A percentile compares a stretch with the other conserved stretches of the same genome.
Evolutionary conservation across 768 basidiomycete species (phyloP).

Genomic region (Podaxis sp.): DNA sequence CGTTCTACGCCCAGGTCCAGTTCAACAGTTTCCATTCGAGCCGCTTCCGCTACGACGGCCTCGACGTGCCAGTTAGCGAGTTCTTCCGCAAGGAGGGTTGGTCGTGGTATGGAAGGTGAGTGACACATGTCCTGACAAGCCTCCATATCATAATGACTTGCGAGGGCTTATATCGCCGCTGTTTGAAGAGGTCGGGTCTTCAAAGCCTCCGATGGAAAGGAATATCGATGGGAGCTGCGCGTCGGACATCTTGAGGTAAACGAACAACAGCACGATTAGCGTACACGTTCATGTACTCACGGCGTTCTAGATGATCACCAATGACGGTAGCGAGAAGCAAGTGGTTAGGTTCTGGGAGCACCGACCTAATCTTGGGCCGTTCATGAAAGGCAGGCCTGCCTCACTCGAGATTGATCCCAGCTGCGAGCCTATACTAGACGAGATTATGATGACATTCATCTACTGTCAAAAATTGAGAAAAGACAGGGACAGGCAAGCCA

Average conservation of each 20-base stretch:
- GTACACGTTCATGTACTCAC: not conserved
- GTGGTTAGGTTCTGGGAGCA: slow-evolving; percentile 21
- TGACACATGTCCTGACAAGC: not conserved
- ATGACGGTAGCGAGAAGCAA: slow-evolving; percentile 20
- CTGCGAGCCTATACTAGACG: slow-evolving; percentile 28
- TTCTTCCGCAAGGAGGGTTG: slow-evolving; percentile 13
- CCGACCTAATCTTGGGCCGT: slow-evolving; percentile 10
- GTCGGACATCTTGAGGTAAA: slow-evolving; percentile 21
- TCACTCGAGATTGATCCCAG: slow-evolving; percentile 27
- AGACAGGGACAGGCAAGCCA: slow-evolving; percentile 19
- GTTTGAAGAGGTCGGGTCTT: slow-evolving; percentile 18
- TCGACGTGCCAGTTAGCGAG: slow-evolving; percentile 2
- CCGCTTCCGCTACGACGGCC: not conserved
- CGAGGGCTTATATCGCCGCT: not conserved
- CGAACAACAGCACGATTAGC: not conserved
- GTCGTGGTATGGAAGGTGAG: slow-evolving; percentile 18
- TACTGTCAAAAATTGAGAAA: slow-evolving; percentile 29
- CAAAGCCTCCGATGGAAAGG: slow-evolving; percentile 20
- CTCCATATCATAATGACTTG: not conserved
- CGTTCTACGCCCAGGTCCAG: slow-evolving; percentile 17
- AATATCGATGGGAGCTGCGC: slow-evolving; percentile 33
- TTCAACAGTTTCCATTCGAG: slow-evolving; percentile 8
- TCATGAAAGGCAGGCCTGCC: slow-evolving; percentile 17
- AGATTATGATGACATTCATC: slow-evolving; percentile 31
- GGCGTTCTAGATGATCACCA: slow-evolving; percentile 17